Evolutionary conservation across 2,329 filamentous ascomycete genomes (phyloP), one percentile per base, ranked within the genome.

Genomic region (Cryphonectria radicalis): DNA sequence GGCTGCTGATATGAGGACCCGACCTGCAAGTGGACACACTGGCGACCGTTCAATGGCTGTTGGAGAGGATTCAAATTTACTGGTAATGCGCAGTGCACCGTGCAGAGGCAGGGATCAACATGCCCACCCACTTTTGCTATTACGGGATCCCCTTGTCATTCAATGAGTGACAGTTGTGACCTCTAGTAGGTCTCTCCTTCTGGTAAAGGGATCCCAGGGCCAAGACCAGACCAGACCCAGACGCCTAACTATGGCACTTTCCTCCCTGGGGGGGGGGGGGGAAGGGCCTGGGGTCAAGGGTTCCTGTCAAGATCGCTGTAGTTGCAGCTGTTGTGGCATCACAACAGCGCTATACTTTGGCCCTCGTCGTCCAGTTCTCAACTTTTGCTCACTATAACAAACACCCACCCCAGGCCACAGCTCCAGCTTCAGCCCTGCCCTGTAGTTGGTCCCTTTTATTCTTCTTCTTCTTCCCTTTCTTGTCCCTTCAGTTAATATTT

Each of bases 91-190:
- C 62, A 40, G 19, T 63, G 62, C 62, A 43, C 37, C 32, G n/a
- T 63, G 35, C 35, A 63, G n/a, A 11, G 62, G 43, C 63, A 35
- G 40, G 42, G 40, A 53, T 35, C 63, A 53, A 13, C n/a, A 22
- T 43, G 22, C 63, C 40, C 63, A 11, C 43, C 40, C 63, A 46
- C 42, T 65, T 65, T 65, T 65, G 63, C 43, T 50, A 50, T 65
- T 50, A 65, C 63, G 63, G 63, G 63, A 32, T 11, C 43, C 63
- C 63, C 63, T 46, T 53, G 63, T 6, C 42, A 4, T 28, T n/a
- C 25, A 22, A 35, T 19, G n/a, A 59, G 55, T 28, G 28, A 25
- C 22, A 32, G 25, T 8, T 35, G 57, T 8, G 11, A 22, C 4
- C 19, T n/a, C 55, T 57, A 28, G 28, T 28, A 40, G 37, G 37